Evolutionary conservation across 2,329 filamentous ascomycete genomes (phyloP).

Genomic region (Ophiostoma piceae): DNA sequence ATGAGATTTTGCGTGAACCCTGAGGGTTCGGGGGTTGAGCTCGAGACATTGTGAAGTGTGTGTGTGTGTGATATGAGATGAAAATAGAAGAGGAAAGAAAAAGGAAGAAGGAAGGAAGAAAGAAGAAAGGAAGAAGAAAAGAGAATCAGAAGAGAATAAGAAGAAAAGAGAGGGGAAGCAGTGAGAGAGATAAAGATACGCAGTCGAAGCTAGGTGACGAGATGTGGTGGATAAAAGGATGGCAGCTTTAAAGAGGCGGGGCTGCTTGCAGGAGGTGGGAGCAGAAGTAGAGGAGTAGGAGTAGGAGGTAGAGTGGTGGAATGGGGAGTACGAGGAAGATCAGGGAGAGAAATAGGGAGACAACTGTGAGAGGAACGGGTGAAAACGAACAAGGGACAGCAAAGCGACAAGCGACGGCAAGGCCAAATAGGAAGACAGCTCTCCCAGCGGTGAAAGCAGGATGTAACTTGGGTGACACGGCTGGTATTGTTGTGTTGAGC

Average conservation of each 20-base stretch:
- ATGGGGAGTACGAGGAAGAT: not conserved
- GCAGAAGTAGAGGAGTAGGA: not conserved
- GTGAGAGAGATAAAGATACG: constrained; percentile 15
- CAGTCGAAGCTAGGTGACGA: constrained; percentile 14
- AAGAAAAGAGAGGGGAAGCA: constrained; percentile 15
- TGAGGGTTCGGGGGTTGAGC: constrained; percentile 52
- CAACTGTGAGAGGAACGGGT: not conserved
- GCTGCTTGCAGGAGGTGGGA: constrained; percentile 9
- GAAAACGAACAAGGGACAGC: constrained; percentile 7
- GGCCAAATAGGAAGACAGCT: constrained; percentile 13
- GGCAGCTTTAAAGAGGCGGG: constrained; percentile 13
- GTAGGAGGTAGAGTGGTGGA: not conserved
- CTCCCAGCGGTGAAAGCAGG: constrained; percentile 12
- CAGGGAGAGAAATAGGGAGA: not conserved
- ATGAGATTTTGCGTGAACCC: constrained; percentile 89
- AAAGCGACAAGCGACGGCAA: not conserved
- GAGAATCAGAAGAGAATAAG: constrained; percentile 11
- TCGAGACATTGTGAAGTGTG: constrained; percentile 48
- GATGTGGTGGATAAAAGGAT: constrained; percentile 15
- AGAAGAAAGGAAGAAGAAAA: not conserved
- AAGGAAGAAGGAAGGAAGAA: not conserved
- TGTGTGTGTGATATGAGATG: not conserved
- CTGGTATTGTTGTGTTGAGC: constrained; percentile 10
- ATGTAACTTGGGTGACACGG: constrained; percentile 1
- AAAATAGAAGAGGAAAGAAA: not conserved